phyloP scores from a whole-genome alignment of 2,329 filamentous ascomycete genomes.

The Aspergillus versicolor region DNA sequence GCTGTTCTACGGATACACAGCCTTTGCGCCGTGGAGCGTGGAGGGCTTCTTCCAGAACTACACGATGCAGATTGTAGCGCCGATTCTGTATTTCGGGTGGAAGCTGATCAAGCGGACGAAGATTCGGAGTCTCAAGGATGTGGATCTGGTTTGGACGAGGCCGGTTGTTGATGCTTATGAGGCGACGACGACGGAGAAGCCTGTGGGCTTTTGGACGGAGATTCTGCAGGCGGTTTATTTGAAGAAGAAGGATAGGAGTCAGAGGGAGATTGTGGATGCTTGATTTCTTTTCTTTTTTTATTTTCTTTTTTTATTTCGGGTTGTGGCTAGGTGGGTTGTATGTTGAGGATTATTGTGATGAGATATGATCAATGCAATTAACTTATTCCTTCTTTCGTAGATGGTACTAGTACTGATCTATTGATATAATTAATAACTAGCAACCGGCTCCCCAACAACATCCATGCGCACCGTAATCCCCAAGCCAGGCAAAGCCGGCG shows the following conservation, averaged over 20 bases:
- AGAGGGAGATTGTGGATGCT: no score
- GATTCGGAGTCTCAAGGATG: not conserved
- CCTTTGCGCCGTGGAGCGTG: not conserved
- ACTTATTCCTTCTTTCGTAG: no score
- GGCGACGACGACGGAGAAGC: not conserved
- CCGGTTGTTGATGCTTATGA: not conserved
- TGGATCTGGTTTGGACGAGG: not conserved
- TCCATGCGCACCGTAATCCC: conserved; percentile 12
- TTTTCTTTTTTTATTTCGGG: no score
- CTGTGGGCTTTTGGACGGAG: not conserved
- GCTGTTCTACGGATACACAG: not conserved
- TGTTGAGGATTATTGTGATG: no score
- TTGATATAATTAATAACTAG: conserved; percentile 5
- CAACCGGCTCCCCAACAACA: conserved; percentile 14
- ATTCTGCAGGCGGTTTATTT: not conserved
- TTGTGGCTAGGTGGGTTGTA: no score
- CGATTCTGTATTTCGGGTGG: not conserved
- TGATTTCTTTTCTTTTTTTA: no score
- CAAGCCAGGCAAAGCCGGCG: conserved; percentile 12
- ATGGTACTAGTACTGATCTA: no score
- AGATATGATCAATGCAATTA: no score
- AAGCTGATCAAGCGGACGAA: not conserved
- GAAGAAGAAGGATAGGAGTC: not conserved
- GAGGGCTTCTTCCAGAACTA: not conserved
- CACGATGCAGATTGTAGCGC: not conserved